Base-by-base conservation (phyloP, 495 filamentous ascomycete genomes). In the Melanomma pulvis-pyrius region DNA sequence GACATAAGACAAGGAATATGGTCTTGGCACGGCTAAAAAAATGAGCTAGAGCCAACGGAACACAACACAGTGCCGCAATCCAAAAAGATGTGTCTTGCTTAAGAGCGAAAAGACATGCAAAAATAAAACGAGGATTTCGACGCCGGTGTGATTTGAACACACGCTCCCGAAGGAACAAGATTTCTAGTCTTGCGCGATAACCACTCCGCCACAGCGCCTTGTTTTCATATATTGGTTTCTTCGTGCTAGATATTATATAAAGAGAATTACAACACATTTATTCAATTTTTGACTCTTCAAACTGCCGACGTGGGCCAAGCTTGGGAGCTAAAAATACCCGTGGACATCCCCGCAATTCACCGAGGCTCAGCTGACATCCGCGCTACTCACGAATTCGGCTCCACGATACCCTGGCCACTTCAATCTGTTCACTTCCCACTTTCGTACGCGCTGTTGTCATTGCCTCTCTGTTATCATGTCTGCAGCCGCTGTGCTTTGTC, bases 171-270 rank as follows among this genome's bases (percentile, higher is more conserved):
- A 71, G 73, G 68, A 69, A 76, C 65, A 71, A 73, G 74, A 70
- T 76, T 76, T 76, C 74, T 76, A 76, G 74, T 70, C 74, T 73
- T 71, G 65, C 74, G 72, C 74, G 68, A 73, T 76, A 76, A 76
- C 74, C 74, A 74, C 74, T 76, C 74, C 68, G 74, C 72, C 74
- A 75, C 64, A 44, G 69, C 68, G 73, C 69, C 72, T 52, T 26
- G 56, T n/a, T 29, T 15, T 56, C 19, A 28, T 5, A 25, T 26
- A 3, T 25, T 24, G 50, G n/a, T 52, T 13, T 24, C 2, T 36
- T 8, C 36, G 11, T 29, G 46, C 13, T 24, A 11, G 1, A 4
- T 60, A 12, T 54, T n/a, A 60, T 21, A 30, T 29, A 48, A 47
- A 60, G 5, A 4, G 17, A 47, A n/a, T n/a, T n/a, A n/a, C n/a